Conservation (phyloP, 2,329 filamentous ascomycete genomes). For the Malbranchea zuffiana region DNA sequence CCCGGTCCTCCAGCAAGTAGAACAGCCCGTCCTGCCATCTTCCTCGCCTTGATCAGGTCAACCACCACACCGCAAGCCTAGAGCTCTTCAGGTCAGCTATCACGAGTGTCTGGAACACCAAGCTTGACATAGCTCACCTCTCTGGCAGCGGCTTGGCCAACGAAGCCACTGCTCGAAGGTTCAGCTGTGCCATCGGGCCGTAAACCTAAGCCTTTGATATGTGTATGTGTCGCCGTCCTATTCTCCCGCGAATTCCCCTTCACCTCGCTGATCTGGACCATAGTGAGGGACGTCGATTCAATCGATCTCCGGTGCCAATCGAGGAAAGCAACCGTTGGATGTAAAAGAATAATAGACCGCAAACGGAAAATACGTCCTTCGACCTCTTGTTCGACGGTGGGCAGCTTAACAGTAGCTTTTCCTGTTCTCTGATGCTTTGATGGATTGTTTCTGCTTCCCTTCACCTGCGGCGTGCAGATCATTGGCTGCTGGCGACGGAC, state of each 20-base stretch:
- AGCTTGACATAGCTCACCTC: conserved; percentile 54
- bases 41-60: conserved; percentile 88
- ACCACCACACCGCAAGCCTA: conserved; percentile 92
- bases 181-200: conserved; percentile 79
- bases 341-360: background rate
- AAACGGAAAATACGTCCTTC: background rate
- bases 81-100: conserved; percentile 2
- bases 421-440: no score
- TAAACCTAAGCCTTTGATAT: conserved; percentile 90
- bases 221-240: conserved; percentile 90
- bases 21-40: conserved; percentile 93
- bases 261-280: conserved; percentile 88
- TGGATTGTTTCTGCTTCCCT: no score
- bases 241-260: conserved; percentile 92
- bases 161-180: conserved; percentile 67
- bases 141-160: conserved; percentile 76
- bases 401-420: no score
- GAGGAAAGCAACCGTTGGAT: no score
- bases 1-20: conserved; percentile 88
- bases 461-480: no score
- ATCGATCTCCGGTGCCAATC: no score
- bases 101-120: background rate
- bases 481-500: conserved; percentile 7
- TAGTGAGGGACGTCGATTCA: no score
- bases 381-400: background rate